Evolutionary conservation across 495 filamentous ascomycete species (phyloP).

Genomic region (Aspergillus cavernicola): DNA sequence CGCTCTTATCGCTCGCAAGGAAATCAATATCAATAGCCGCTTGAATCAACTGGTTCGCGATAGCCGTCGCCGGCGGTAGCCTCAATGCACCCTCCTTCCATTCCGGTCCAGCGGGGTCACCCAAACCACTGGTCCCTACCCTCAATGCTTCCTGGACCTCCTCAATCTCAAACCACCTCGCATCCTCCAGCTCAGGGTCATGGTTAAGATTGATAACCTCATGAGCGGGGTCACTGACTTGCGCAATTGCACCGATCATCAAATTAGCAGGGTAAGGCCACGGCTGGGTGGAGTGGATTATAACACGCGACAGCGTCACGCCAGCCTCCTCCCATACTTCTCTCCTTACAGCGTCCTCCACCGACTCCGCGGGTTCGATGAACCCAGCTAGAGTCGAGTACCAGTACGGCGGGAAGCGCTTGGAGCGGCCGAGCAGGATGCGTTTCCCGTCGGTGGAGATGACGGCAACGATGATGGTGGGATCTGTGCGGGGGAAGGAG

Average conservation of each 20-base stretch:
- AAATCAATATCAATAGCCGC: constrained; percentile 50
- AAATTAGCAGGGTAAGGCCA: constrained; percentile 86
- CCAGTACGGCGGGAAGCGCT: constrained; percentile 78
- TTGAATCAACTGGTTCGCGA: constrained; percentile 69
- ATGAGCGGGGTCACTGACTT: constrained; percentile 68
- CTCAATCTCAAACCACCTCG: constrained; percentile 71
- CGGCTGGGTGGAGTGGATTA: constrained; percentile 90
- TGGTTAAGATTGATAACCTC: constrained; percentile 80
- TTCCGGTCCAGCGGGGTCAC: constrained; percentile 56
- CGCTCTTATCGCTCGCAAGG: constrained; percentile 31
- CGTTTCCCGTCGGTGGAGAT: constrained; percentile 69
- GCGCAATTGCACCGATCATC: constrained; percentile 92
- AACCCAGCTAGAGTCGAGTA: constrained; percentile 92
- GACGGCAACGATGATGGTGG: constrained; percentile 92
- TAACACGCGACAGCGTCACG: constrained; percentile 76
- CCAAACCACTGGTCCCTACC: constrained; percentile 60
- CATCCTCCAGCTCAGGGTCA: constrained; percentile 87
- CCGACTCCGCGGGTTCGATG: constrained; percentile 87
- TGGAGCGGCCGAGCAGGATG: constrained; percentile 79
- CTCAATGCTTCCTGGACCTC: constrained; percentile 58
- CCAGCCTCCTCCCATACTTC: constrained; percentile 97
- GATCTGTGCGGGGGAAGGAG: constrained; percentile 90
- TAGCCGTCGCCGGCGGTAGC: constrained; percentile 71
- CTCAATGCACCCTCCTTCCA: constrained; percentile 72
- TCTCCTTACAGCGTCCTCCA: constrained; percentile 90